Percentiles rank a stretch among this genome's conserved stretches.
Conservation (phyloP, 441 rosid genomes). For the Erodium moschatum region DNA sequence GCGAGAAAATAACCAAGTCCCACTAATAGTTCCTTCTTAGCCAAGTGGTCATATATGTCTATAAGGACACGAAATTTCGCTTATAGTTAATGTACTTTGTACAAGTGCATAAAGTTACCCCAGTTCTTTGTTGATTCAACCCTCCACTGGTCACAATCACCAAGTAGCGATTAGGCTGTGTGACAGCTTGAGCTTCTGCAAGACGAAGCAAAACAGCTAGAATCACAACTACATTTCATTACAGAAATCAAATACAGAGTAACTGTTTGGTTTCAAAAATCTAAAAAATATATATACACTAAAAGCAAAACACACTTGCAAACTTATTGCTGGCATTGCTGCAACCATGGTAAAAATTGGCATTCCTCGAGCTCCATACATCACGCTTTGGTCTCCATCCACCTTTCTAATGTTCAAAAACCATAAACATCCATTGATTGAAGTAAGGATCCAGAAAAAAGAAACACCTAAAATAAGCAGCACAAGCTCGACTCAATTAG, state of each 20-base stretch:
- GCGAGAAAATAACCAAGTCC: background rate
- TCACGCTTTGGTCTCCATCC: constrained; percentile 33
- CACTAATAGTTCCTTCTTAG: background rate
- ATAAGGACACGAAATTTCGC: background rate
- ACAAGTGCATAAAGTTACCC: constrained; percentile 32
- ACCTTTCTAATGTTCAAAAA: constrained; percentile 25
- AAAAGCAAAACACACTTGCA: constrained; percentile 30
- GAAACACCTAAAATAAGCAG: background rate
- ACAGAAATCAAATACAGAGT: background rate
- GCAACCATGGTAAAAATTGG: constrained; percentile 61
- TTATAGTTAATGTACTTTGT: background rate
- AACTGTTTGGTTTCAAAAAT: background rate
- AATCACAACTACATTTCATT: constrained; percentile 2
- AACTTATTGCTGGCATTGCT: constrained; percentile 52
- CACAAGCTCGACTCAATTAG: background rate
- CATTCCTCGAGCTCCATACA: constrained; percentile 53
- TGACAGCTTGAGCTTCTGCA: constrained; percentile 36
- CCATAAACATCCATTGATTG: constrained; percentile 5
- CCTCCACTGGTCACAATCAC: constrained; percentile 68
- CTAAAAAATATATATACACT: background rate
- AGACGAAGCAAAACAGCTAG: constrained; percentile 16
- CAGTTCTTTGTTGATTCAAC: constrained; percentile 64
- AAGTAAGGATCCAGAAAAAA: background rate
- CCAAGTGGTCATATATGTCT: background rate
- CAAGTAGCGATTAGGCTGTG: constrained; percentile 41